Conservation (phyloP, 2,329 filamentous ascomycete genomes). For the Monosporascus sp. region DNA sequence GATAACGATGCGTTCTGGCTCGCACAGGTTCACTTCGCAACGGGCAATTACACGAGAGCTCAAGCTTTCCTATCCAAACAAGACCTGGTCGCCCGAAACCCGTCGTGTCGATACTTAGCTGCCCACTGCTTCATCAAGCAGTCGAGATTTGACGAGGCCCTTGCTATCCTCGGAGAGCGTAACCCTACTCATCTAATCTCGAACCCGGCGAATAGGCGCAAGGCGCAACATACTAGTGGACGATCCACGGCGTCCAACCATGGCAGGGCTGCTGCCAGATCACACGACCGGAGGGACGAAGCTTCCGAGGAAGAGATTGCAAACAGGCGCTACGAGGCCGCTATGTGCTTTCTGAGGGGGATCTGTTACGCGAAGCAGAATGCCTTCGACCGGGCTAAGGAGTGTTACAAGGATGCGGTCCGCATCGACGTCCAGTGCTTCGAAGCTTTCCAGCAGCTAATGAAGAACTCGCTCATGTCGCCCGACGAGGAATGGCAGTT, state of each 20-base stretch:
- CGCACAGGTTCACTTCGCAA: conserved; percentile 95
- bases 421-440: conserved; percentile 97
- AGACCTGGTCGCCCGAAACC: conserved; percentile 74
- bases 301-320: conserved; percentile 58
- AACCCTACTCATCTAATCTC: conserved; percentile 86
- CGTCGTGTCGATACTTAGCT: conserved; percentile 86
- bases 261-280: conserved; percentile 15
- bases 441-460: conserved; percentile 95
- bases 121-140: conserved; percentile 95
- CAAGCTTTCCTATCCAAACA: conserved; percentile 80
- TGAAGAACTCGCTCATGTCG: conserved; percentile 89
- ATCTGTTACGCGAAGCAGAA: conserved; percentile 97
- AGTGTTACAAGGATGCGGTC: conserved; percentile 97
- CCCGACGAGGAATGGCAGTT: conserved; percentile 89
- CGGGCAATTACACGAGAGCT: conserved; percentile 89
- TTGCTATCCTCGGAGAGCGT: conserved; percentile 80
- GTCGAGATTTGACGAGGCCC: conserved; percentile 80
- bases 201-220: conserved; percentile 58
- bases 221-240: conserved; percentile 56
- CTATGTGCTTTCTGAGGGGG: conserved; percentile 93
- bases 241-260: conserved; percentile 15
- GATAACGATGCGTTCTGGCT: conserved; percentile 96
- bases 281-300: conserved; percentile 24
- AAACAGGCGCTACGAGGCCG: conserved; percentile 83
- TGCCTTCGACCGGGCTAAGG: conserved; percentile 92